Percentiles rank a stretch among this genome's conserved stretches.
These are phyloP conservation scores for Fusarium torulosum DNA, from an alignment of 2,329 filamentous ascomycete species.

Conservation along the genomic window DNA sequence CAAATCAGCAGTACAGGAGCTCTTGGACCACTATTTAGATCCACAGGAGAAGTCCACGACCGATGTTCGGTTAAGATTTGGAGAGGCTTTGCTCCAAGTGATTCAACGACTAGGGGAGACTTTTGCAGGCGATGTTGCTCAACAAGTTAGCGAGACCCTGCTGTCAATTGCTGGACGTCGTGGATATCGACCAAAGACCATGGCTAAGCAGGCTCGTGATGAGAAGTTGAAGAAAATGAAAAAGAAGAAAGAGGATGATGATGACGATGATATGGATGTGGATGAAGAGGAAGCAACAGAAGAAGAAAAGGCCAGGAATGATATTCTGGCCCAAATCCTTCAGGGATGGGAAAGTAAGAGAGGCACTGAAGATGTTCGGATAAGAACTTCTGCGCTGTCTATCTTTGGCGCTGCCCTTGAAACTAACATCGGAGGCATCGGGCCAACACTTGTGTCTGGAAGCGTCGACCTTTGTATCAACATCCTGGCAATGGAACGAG, in stretches of 20 bases:
- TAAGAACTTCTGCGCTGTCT: slow-evolving; percentile 77
- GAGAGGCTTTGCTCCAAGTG: slow-evolving; percentile 74
- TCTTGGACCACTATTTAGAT: slow-evolving; percentile 77
- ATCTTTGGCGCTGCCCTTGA: slow-evolving; percentile 72
- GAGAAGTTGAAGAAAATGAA: slow-evolving; percentile 63
- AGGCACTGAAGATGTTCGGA: slow-evolving; percentile 76
- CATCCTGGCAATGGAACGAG: slow-evolving; percentile 72
- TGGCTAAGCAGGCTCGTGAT: slow-evolving; percentile 66
- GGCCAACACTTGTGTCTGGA: slow-evolving; percentile 64
- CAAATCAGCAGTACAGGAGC: slow-evolving; percentile 69
- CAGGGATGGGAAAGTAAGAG: slow-evolving; percentile 75
- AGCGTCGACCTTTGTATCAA: slow-evolving; percentile 73
- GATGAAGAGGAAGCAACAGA: slow-evolving; percentile 63
- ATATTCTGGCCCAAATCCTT: slow-evolving; percentile 69
- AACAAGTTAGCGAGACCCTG: slow-evolving; percentile 68
- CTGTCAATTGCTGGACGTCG: slow-evolving; percentile 74
- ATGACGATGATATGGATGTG: slow-evolving; percentile 59
- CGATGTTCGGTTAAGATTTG: slow-evolving; percentile 75
- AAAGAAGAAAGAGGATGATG: slow-evolving; percentile 60
- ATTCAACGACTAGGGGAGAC: slow-evolving; percentile 70
- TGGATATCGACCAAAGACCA: slow-evolving; percentile 70
- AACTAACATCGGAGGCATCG: slow-evolving; percentile 68
- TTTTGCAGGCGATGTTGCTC: slow-evolving; percentile 66
- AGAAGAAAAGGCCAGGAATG: slow-evolving; percentile 61
- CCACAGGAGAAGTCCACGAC: slow-evolving; percentile 67